Base-by-base conservation (phyloP, 768 basidiomycete species). In the Suillus subluteus region DNA sequence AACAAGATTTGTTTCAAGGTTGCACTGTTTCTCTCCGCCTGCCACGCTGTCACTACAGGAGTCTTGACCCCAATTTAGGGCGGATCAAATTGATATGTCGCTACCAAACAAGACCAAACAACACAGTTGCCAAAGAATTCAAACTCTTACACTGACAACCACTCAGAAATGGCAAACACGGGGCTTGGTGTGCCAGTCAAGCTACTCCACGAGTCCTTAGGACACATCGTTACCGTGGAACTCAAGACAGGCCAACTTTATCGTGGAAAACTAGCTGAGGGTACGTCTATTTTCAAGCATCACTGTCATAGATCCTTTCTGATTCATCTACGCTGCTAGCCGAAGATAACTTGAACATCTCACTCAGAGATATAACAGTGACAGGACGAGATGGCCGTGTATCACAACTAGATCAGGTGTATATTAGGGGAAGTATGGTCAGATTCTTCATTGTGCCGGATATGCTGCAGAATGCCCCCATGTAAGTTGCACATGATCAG, bases 401-500 rank as follows among this genome's bases (percentile, higher is more conserved):
- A 37, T 98, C 98, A 15, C 98, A 99, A 78, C 85, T 99, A 62
- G 98, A 99, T 82, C 97, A 98, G 79, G 97, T 98, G 40, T 99
- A 99, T 80, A 99, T 99, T 72, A 86, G 98, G 72, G 98, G 98
- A 66, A 96, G 95, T 78, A 98, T 98, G 94, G 84, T 98, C 70
- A 87, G 98, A 70, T 99, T 98, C 84, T 97, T 99, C 82, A 98
- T 99, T 78, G 98, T 99, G 26, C 98, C 98, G 64, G 98, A 99
- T 80, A 98, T 99, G 94, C 83, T 99, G 71, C 94, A 98, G 77
- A 99, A 99, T 78, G 98, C 98, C 16, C 98, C 98, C 23, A 99
- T 99, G 98, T 96, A 75, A 77, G 93, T 82, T 64, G 64, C 52
- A 44, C 52, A 41, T 50, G 40, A 64, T 38, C 30, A 37, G n/a